These are phyloP conservation scores for Aspergillus fructus DNA, from an alignment of 2,329 filamentous ascomycete species.

Conservation along the genomic window DNA sequence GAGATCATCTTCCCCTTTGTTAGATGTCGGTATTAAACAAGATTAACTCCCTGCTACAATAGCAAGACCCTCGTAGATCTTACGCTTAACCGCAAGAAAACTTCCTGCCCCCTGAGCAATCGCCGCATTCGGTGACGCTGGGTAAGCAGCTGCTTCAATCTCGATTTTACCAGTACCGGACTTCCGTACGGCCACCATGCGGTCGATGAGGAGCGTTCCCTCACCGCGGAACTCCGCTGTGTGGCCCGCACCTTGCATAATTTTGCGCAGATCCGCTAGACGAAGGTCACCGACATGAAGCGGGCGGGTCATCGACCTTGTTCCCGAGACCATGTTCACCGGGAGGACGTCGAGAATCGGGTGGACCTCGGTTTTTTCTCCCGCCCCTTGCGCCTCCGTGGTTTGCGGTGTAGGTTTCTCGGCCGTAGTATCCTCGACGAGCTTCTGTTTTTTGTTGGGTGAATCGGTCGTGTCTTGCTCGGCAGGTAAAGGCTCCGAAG, in stretches of 20 bases:
- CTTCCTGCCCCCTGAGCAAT: slow-evolving; percentile 59
- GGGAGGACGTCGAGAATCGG: slow-evolving; percentile 62
- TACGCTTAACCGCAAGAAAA: slow-evolving; percentile 83
- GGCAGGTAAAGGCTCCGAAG: slow-evolving; percentile 36
- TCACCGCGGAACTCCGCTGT: slow-evolving; percentile 91
- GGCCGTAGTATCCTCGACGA: slow-evolving; percentile 22
- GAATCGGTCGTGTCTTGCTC: slow-evolving; percentile 37
- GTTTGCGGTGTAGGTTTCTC: slow-evolving; percentile 14
- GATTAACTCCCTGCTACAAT: slow-evolving; percentile 70
- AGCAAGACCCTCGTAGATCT: slow-evolving; percentile 91
- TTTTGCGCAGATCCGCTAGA: slow-evolving; percentile 79
- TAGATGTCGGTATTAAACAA: neutral
- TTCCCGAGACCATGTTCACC: slow-evolving; percentile 65
- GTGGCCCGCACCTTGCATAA: slow-evolving; percentile 80
- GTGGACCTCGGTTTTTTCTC: slow-evolving; percentile 32
- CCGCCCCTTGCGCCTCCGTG: slow-evolving; percentile 20
- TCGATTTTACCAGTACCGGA: slow-evolving; percentile 83
- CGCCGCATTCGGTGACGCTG: slow-evolving; percentile 40
- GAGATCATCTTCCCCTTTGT: neutral
- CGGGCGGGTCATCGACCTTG: slow-evolving; percentile 75
- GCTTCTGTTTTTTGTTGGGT: slow-evolving; percentile 53
- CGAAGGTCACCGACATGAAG: slow-evolving; percentile 92
- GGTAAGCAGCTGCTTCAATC: slow-evolving; percentile 72
- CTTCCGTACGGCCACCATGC: slow-evolving; percentile 84
- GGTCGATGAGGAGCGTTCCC: slow-evolving; percentile 86